Base-by-base conservation (phyloP, 2,329 filamentous ascomycete species). In the Albophoma yamanashiensis region DNA sequence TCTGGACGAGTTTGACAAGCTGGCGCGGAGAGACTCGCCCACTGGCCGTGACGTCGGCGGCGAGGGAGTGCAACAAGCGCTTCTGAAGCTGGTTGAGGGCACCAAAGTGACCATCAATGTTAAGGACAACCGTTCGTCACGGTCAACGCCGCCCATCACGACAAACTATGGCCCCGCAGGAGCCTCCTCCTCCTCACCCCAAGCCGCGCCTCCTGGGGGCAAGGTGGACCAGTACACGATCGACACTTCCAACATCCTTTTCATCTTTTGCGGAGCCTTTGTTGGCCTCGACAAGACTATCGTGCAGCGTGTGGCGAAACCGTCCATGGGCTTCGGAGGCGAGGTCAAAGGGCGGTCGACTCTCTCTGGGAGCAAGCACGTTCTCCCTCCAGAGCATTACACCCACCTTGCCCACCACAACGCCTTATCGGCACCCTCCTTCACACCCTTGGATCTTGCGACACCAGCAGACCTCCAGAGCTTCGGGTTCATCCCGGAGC, bases 1-100 rank as follows among this genome's bases (percentile, higher is more conserved):
- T 60, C 80, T 99, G 25, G 94, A 99, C 67, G 94, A 99, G 75
- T 91, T 99, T 59, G 94, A 99, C 78, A 99, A 99, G 76, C 92
- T 97, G 61, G 92, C 94, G 1, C 90, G 89, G 43, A 86, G 91
- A 34, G 93, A 94, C 70, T 89, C 92, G 20, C 86, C 85, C 62
- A 92, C 96, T 62, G 93, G 92, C 25, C 89, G 95, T 67, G 94
- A 99, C 69, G 94, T 99, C 3, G 90, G 92, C 22, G 94, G 94
- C 27, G 94, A 97, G 77, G 94, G 94, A 58, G 94, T 97, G 0
- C 94, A 99, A 69, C 94, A 99, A 74, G 93, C 94, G 8, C 78
- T 99, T 6, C 76, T 99, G 39, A 97, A 97, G 75, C 91, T 99
- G 47, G 91, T 99, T 25, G 94, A 99, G 75, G 94, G 94, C 9